A percentile compares a stretch with the other conserved stretches of the same genome.
phyloP scores from a whole-genome alignment of 2,329 filamentous ascomycete genomes.

The Verticillium nonalfalfae region DNA sequence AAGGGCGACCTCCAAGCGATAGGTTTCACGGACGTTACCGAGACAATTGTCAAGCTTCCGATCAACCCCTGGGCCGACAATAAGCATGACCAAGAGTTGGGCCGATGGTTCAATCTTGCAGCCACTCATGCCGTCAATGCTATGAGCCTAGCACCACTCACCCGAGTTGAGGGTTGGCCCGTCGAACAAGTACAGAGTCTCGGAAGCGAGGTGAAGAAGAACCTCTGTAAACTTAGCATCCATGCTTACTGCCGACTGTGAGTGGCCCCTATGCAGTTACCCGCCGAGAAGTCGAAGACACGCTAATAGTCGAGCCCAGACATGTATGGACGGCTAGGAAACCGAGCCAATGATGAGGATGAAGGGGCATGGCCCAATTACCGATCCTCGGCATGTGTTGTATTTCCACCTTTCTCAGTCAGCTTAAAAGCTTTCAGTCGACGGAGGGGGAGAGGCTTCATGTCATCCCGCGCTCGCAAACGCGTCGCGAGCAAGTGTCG shows the following conservation, averaged over 20 bases:
- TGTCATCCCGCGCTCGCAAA: background rate
- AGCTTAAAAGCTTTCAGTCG: background rate
- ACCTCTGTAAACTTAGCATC: slow-evolving; percentile 62
- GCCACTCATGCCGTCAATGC: slow-evolving; percentile 68
- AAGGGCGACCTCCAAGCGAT: slow-evolving; percentile 55
- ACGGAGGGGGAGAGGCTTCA: background rate
- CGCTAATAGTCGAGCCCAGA: slow-evolving; percentile 5
- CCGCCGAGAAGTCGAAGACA: slow-evolving; percentile 1
- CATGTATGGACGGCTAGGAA: slow-evolving; percentile 14
- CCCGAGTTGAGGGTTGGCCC: slow-evolving; percentile 53
- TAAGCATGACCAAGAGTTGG: slow-evolving; percentile 59
- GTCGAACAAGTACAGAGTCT: slow-evolving; percentile 57
- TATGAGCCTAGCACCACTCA: slow-evolving; percentile 68
- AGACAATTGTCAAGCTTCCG: slow-evolving; percentile 62
- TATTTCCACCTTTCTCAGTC: slow-evolving; percentile 1
- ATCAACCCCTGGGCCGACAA: slow-evolving; percentile 68
- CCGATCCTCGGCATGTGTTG: background rate
- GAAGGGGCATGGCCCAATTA: background rate
- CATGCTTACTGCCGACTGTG: slow-evolving; percentile 73
- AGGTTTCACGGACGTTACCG: slow-evolving; percentile 76
- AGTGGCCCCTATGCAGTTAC: slow-evolving; percentile 28
- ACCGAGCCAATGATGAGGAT: slow-evolving; percentile 8
- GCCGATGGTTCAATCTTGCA: slow-evolving; percentile 77
- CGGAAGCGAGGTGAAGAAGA: slow-evolving; percentile 54
- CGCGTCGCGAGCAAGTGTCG: background rate